These are phyloP conservation scores for Carex kokanica DNA, from an alignment of 176 grass and related monocot genomes.

Conservation along the genomic window DNA sequence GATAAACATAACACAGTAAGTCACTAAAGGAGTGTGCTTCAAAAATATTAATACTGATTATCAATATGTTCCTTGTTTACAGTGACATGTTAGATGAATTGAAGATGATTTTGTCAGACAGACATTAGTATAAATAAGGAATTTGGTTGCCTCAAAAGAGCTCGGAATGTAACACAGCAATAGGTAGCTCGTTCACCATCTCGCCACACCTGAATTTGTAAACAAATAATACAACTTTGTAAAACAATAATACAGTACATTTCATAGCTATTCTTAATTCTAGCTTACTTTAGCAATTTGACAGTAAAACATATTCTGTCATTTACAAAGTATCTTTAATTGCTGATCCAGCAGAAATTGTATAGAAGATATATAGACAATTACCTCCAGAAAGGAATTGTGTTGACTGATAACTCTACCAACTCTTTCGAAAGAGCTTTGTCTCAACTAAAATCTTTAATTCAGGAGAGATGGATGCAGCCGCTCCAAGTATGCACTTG, in stretches of 20 bases:
- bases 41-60: background rate
- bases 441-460: constrained; percentile 30
- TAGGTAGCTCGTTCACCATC: background rate
- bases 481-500: constrained; percentile 44
- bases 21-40: background rate
- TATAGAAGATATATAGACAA: background rate
- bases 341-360: background rate
- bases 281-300: background rate
- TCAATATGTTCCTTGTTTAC: background rate
- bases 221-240: background rate
- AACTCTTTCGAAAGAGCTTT: constrained; percentile 25
- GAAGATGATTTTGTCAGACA: too few species aligned
- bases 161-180: background rate
- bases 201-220: background rate
- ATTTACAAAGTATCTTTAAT: background rate
- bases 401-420: background rate
- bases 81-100: background rate
- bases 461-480: constrained; percentile 29
- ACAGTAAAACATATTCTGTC: background rate
- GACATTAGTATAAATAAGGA: background rate
- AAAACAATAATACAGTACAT: background rate
- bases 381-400: background rate
- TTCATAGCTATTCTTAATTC: background rate
- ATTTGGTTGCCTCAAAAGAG: constrained; percentile 25
- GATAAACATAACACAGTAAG: background rate